phyloP scores from a whole-genome alignment of 495 filamentous ascomycete species.

The Aspergillus bertholletiae region DNA sequence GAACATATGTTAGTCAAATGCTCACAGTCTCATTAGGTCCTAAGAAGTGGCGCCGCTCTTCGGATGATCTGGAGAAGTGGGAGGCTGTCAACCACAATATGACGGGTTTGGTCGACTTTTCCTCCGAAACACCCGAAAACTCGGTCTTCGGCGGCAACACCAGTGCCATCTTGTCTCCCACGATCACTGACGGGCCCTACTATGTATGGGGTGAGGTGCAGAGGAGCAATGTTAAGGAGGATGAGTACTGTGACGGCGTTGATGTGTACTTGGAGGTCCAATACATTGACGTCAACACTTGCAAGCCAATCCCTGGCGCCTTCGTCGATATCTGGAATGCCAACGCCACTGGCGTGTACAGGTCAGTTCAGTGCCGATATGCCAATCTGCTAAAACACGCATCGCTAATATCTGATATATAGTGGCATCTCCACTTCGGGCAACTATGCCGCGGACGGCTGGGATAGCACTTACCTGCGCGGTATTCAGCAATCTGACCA shows the following conservation, averaged over 20 bases:
- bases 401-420: neutral
- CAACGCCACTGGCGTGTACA: constrained; percentile 53
- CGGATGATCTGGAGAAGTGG: constrained; percentile 44
- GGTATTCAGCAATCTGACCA: constrained; percentile 50
- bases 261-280: constrained; percentile 45
- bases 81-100: constrained; percentile 48
- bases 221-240: constrained; percentile 42
- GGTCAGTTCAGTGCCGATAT: too few relatives aligned
- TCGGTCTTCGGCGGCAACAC: constrained; percentile 51
- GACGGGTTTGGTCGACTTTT: constrained; percentile 23
- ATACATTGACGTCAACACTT: constrained; percentile 44
- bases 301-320: constrained; percentile 27
- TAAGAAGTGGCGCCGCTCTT: constrained; percentile 28
- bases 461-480: constrained; percentile 49
- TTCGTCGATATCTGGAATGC: constrained; percentile 40
- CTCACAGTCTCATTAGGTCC: constrained; percentile 12
- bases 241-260: constrained; percentile 38
- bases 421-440: constrained; percentile 32
- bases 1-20: neutral
- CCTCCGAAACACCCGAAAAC: constrained; percentile 20
- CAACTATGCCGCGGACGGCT: constrained; percentile 32
- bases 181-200: constrained; percentile 52
- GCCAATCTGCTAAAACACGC: too few relatives aligned
- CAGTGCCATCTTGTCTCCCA: constrained; percentile 52
- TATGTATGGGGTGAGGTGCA: constrained; percentile 50